Base-by-base conservation (phyloP, 2,329 filamentous ascomycete species). In the Monilinia fructicola region DNA sequence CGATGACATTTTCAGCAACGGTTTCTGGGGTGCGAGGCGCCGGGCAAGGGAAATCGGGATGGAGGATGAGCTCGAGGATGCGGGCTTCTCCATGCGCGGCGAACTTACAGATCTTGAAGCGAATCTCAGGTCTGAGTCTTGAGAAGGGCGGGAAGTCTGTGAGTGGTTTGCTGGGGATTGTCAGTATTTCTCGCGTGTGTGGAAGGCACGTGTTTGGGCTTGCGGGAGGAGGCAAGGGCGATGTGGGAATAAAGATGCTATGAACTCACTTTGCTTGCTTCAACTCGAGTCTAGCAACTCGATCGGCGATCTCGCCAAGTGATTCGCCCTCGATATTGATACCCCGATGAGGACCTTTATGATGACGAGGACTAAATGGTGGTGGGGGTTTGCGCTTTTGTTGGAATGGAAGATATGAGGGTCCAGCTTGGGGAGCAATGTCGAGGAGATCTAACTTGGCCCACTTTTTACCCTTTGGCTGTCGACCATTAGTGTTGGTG, bases 351-450 rank as follows among this genome's bases (percentile, higher is more conserved):
- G 38, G 9, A 11, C 54, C n/a, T 9, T 28, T 6, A 56, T 56
- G 35, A 1, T 2, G 38, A 42, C n/a, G n/a, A 42, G 35, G 12
- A 40, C 4, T 4, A 16, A 18, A 52, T 28, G 14, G 50, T 28
- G 11, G 11, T 50, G 28, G 14, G 23, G 12, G n/a, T 18, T 16
- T 42, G 2, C 2, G 1, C 3, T 12, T 28, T 56, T 7, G 4
- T 11, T 42, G 54, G 0, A 1, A 1, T 46, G 44, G 1, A 35
- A 3, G 0, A 42, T 42, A 21, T 0, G 9, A 12, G 0, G 38
- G 3, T 4, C 12, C n/a, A 11, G 38, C n/a, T 38, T 42, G 26
- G 0, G 54, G 54, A 2, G 54, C 38, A 26, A 56, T 56, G 2
- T 42, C 14, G 0, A 26, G 21, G 7, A 56, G 23, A 9, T 56